Evolutionary conservation across 768 basidiomycete genomes (phyloP).

Genomic region (Psilocybe cyanescens): DNA sequence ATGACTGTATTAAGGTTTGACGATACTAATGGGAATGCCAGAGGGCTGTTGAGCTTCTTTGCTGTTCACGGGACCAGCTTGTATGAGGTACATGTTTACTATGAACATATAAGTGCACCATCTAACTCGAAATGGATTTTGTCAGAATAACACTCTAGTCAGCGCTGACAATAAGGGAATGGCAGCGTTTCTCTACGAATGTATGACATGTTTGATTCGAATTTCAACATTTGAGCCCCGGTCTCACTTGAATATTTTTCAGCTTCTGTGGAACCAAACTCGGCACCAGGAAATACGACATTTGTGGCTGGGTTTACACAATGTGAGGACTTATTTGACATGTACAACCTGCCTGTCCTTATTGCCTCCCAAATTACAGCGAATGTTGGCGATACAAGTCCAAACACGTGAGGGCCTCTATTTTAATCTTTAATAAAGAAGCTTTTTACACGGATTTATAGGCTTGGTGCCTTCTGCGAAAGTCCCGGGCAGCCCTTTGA

Average conservation of each 20-base stretch:
- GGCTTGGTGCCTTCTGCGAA: constrained; percentile 78
- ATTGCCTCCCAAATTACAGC: constrained; percentile 40
- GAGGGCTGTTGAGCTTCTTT: constrained; percentile 76
- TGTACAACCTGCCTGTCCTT: not conserved
- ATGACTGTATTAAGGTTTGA: constrained; percentile 71
- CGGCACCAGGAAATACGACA: constrained; percentile 68
- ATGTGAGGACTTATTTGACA: constrained; percentile 43
- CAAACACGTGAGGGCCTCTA: constrained; percentile 64
- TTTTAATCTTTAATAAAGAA: constrained; percentile 10
- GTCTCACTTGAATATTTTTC: constrained; percentile 2
- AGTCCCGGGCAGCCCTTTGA: constrained; percentile 71
- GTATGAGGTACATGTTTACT: constrained; percentile 56
- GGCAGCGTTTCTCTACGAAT: constrained; percentile 81
- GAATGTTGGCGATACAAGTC: constrained; percentile 82
- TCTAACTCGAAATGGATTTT: constrained; percentile 10
- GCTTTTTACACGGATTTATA: constrained; percentile 17
- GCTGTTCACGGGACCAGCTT: constrained; percentile 81
- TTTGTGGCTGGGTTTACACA: constrained; percentile 81
- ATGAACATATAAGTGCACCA: not conserved
- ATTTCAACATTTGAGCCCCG: not conserved
- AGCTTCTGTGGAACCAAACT: constrained; percentile 66
- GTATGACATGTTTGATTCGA: constrained; percentile 35
- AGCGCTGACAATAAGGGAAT: constrained; percentile 87
- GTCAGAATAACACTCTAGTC: constrained; percentile 82
- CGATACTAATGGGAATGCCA: constrained; percentile 55